Conservation (phyloP, 352 stramenopile genomes). For the Phytophthora cryptogea region DNA sequence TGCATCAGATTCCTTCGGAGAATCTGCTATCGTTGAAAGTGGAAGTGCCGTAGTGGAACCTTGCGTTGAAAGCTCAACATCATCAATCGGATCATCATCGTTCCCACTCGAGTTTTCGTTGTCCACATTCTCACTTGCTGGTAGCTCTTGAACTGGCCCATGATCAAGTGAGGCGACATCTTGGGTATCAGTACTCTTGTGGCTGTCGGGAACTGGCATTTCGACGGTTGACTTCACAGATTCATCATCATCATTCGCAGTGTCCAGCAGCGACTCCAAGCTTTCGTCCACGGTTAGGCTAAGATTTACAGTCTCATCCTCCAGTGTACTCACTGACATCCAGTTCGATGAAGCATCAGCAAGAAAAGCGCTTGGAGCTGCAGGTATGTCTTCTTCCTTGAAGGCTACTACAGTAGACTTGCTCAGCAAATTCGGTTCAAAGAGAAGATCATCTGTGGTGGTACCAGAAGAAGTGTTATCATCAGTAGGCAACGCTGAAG, state of each 20-base stretch:
- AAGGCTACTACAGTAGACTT: too few species aligned
- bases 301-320: conserved; percentile 12
- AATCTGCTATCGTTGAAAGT: background rate
- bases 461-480: conserved; percentile 6
- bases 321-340: conserved; percentile 23
- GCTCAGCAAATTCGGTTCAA: conserved; percentile 6
- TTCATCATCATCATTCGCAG: conserved; percentile 4
- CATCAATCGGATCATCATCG: background rate
- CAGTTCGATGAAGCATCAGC: conserved; percentile 29
- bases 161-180: background rate
- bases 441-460: conserved; percentile 4
- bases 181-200: conserved; percentile 1
- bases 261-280: conserved; percentile 5
- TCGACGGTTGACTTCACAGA: background rate
- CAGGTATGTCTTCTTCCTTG: too few species aligned
- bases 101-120: conserved; percentile 5
- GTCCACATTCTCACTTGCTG: background rate
- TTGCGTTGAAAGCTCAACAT: background rate
- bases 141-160: conserved; percentile 2
- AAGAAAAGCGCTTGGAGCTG: conserved; percentile 12
- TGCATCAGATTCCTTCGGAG: conserved; percentile 7
- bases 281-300: conserved; percentile 14
- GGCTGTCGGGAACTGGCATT: background rate
- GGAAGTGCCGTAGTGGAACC: background rate
- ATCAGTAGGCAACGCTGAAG: conserved; percentile 3